A percentile compares a stretch with the other conserved stretches of the same genome.
Evolutionary conservation across 208 protist genomes (phyloP).

Genomic region (Acanthamoeba castellanii): DNA sequence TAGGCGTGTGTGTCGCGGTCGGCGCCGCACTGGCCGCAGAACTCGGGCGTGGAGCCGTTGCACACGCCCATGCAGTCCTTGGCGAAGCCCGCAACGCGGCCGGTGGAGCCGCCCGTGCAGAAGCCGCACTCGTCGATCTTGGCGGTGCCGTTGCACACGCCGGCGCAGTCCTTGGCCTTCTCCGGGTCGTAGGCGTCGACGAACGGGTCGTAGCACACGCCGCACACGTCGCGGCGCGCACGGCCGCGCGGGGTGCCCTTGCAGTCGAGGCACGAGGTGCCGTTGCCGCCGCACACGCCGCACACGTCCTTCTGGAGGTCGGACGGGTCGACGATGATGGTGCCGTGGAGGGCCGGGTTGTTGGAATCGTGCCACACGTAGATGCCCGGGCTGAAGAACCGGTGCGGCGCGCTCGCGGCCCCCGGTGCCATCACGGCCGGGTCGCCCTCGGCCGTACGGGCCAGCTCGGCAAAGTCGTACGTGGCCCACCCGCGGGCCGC

Average conservation of each 20-base stretch:
- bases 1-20: not conserved
- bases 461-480: slow-evolving; percentile 11
- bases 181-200: slow-evolving; percentile 18
- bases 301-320: not conserved
- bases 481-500: slow-evolving; percentile 26
- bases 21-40: slow-evolving; percentile 25
- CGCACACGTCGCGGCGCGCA: slow-evolving; percentile 14
- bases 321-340: slow-evolving; percentile 17
- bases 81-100: slow-evolving; percentile 8
- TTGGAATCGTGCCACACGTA: slow-evolving; percentile 69
- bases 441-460: not conserved
- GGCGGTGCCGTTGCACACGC: slow-evolving; percentile 51
- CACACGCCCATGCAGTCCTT: slow-evolving; percentile 62
- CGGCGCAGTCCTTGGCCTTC: slow-evolving; percentile 34
- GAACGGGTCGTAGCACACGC: slow-evolving; percentile 59
- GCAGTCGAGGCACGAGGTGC: slow-evolving; percentile 47
- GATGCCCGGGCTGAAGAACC: slow-evolving; percentile 58
- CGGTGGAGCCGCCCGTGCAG: slow-evolving; percentile 44
- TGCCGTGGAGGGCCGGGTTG: slow-evolving; percentile 33
- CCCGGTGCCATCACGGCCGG: not conserved
- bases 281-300: slow-evolving; percentile 71
- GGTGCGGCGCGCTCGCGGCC: slow-evolving; percentile 37
- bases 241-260: not conserved
- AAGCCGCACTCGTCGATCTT: not conserved
- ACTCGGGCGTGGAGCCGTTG: slow-evolving; percentile 6